Conservation (phyloP, 108 stramenopile species). For the Skeletonema marinoi region DNA sequence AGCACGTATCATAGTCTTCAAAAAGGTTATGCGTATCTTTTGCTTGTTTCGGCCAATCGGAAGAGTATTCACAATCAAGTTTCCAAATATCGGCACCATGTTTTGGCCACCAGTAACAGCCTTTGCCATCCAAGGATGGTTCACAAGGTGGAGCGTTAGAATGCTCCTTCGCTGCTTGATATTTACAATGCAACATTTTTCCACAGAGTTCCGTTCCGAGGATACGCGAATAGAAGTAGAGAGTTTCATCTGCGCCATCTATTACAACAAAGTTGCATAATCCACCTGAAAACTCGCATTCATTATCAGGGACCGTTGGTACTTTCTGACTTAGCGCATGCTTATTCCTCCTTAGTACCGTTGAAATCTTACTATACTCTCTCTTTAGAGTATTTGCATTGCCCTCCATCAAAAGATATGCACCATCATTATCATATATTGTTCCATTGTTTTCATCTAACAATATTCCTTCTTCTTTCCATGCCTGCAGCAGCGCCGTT, state of each 20-base stretch:
- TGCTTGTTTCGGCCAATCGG: too few relatives aligned
- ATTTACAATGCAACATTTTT: neutral
- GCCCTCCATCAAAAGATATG: constrained; percentile 16
- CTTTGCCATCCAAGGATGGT: too few relatives aligned
- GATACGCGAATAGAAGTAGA: constrained; percentile 26
- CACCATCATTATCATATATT: neutral
- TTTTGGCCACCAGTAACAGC: too few relatives aligned
- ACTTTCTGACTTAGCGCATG: neutral
- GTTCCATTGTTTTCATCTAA: neutral
- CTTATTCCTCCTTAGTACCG: neutral
- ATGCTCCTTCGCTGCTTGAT: too few relatives aligned
- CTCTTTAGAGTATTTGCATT: neutral
- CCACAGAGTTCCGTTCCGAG: constrained; percentile 20
- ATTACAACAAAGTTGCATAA: constrained; percentile 13
- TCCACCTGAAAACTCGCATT: constrained; percentile 14
- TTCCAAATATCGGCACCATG: too few relatives aligned
- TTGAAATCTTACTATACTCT: neutral
- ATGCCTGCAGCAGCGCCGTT: constrained; percentile 11
- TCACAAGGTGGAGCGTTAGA: too few relatives aligned
- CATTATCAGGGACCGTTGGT: neutral
- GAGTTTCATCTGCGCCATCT: constrained; percentile 14
- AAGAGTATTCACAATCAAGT: too few relatives aligned
- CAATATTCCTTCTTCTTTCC: constrained; percentile 6
- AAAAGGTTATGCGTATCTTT: too few relatives aligned
- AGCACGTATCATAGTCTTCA: too few relatives aligned